Evolutionary conservation across 805 yeast genomes (phyloP), one percentile per base, ranked within the genome.

Genomic region (Saturnispora sanitii): DNA sequence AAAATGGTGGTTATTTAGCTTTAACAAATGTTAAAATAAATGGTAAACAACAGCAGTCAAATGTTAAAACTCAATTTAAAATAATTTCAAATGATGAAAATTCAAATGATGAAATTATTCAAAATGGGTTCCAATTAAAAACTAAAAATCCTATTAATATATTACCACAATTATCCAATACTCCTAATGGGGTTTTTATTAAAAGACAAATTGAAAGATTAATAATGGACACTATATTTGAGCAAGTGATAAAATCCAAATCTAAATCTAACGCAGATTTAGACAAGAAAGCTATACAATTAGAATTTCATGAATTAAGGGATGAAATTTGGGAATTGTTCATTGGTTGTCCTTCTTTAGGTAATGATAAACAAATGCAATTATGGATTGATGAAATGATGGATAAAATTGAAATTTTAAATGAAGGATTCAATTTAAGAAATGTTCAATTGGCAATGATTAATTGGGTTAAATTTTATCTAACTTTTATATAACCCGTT

Each of bases 201-300:
- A 57, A 59, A 44, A 52, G 65, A 29, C 58, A 63, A 41, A 58
- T 65, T 4, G 70, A 68, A 43, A 37, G 62, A 16, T 34, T 58
- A 8, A 49, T 64, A 4, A 44, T 60, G 9, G 41, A 50, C 6
- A 45, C 51, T 1, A 35, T 64, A 8, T 40, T 44, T n/a, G 22
- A 40, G 3, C 33, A 32, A 6, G 48, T 59, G 3, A 41, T 56
- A n/a, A 30, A 40, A 5, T n/a, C n/a, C n/a, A n/a, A n/a, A n/a
- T n/a, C n/a, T n/a, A n/a, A n/a, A n/a, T n/a, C n/a, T n/a, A 28
- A 37, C 19, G 27, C 34, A 4, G 19, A 19, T 6, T 57, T 48
- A 33, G 43, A 40, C 29, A 58, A 54, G 28, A 53, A 52, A 20
- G 41, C 33, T 7, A 54, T 57, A 8, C 49, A 46, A n/a, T 20